A percentile compares a stretch with the other conserved stretches of the same genome.
Evolutionary conservation across 345 rosid species (phyloP).

Genomic region (Gossypium mustelinum): DNA sequence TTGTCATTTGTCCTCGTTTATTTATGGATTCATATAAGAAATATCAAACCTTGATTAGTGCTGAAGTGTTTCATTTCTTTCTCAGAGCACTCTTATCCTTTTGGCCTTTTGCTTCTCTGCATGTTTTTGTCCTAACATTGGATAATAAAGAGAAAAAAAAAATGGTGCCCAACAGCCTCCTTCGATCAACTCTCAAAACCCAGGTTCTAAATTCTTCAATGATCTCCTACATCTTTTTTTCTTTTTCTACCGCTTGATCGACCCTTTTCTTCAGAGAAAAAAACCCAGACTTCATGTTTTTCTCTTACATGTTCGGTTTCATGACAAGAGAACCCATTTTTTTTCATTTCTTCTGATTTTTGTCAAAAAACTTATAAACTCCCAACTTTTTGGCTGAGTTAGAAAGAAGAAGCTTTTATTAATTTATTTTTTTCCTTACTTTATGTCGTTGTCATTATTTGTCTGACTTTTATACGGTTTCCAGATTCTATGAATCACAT

Average conservation of each 20-base stretch:
- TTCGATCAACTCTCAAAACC: slow-evolving; percentile 7
- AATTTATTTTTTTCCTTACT: background rate
- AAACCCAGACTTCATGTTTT: background rate
- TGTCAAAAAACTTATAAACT: background rate
- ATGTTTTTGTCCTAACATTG: background rate
- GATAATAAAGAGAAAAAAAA: background rate
- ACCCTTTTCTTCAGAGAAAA: background rate
- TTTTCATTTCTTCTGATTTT: background rate
- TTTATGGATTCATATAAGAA: background rate
- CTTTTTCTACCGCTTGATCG: background rate
- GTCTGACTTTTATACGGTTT: background rate
- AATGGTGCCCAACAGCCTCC: slow-evolving; percentile 3
- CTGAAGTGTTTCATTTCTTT: background rate
- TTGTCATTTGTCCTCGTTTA: background rate
- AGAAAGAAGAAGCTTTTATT: background rate
- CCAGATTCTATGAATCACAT: background rate
- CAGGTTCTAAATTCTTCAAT: slow-evolving; percentile 8
- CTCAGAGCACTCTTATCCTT: background rate
- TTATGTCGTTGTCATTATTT: slow-evolving; percentile 7
- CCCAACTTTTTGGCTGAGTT: background rate
- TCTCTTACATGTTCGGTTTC: slow-evolving; percentile 6
- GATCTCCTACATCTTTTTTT: background rate
- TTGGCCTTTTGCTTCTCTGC: background rate
- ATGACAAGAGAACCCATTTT: background rate
- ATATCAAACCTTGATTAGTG: background rate